Evolutionary conservation across 208 protist species (phyloP).

Genomic region (Acanthamoeba rhysodes): DNA sequence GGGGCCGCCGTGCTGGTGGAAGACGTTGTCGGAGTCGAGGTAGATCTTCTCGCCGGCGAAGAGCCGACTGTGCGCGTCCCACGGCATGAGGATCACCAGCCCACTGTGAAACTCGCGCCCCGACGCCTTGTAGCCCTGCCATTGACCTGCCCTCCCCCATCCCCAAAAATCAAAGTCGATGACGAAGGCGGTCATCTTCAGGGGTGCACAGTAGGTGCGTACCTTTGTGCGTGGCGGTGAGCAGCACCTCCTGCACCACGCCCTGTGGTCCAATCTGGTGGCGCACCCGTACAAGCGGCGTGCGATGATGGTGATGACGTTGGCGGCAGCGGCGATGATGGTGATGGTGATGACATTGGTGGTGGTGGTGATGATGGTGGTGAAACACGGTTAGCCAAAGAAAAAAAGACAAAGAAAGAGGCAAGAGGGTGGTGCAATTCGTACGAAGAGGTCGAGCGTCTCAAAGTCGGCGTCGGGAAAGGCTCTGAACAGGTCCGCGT

Average conservation of each 20-base stretch:
- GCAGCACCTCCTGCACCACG: slow-evolving; percentile 7
- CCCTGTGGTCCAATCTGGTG: slow-evolving; percentile 21
- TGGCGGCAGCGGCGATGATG: background rate
- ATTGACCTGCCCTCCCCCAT: background rate
- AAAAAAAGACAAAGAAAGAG: background rate
- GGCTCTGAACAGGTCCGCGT: slow-evolving; percentile 6
- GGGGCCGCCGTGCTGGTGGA: background rate
- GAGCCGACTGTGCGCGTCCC: background rate
- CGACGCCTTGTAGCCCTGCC: slow-evolving; percentile 7
- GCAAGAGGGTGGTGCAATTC: background rate
- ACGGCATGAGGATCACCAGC: slow-evolving; percentile 24
- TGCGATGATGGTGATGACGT: no score
- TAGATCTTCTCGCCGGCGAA: slow-evolving; percentile 39
- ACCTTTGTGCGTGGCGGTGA: slow-evolving; percentile 28
- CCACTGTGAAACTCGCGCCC: background rate
- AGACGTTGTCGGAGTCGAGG: slow-evolving; percentile 22
- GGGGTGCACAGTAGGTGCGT: no score
- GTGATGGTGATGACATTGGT: background rate
- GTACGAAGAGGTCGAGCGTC: slow-evolving; percentile 26
- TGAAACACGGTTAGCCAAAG: background rate
- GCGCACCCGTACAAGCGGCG: no score
- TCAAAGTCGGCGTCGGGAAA: slow-evolving; percentile 10
- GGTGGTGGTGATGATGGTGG: background rate
- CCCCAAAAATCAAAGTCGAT: no score
- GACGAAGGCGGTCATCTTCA: no score